Conservation (phyloP, 768 basidiomycete genomes). For the Xerocomus potaroensis region DNA sequence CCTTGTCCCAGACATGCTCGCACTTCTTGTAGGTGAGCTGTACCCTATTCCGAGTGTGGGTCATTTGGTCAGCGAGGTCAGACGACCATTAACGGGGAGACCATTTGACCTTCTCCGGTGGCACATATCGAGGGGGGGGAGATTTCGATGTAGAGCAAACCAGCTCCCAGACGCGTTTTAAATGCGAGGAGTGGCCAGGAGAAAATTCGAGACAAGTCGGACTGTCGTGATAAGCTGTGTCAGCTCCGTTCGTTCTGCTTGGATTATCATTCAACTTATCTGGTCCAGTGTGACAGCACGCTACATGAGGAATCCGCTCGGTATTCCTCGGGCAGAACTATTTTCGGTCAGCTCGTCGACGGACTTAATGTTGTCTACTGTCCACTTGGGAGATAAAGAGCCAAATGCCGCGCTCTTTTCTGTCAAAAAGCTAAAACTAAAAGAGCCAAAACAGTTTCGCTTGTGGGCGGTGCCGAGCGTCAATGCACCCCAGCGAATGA, state of each 20-base stretch:
- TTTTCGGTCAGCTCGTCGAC: slow-evolving; percentile 18
- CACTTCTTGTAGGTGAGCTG: slow-evolving; percentile 58
- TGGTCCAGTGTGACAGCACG: slow-evolving; percentile 21
- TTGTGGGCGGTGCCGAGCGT: slow-evolving; percentile 20
- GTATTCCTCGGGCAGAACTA: slow-evolving; percentile 30
- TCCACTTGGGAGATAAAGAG: slow-evolving; percentile 19
- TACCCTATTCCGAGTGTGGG: slow-evolving; percentile 42
- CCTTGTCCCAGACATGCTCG: slow-evolving; percentile 50
- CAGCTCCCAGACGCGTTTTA: slow-evolving; percentile 20
- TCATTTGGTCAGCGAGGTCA: slow-evolving; percentile 8
- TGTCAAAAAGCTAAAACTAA: slow-evolving; percentile 33
- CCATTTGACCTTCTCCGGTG: slow-evolving; percentile 60
- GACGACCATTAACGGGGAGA: slow-evolving; percentile 9
- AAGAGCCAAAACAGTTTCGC: slow-evolving; percentile 32
- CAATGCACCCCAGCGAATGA: slow-evolving; percentile 15
- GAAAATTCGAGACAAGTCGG: slow-evolving; percentile 20
- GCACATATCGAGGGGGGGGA: slow-evolving; percentile 49
- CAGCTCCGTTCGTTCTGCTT: slow-evolving; percentile 16
- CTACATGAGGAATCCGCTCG: slow-evolving; percentile 25
- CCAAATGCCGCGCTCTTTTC: slow-evolving; percentile 16
- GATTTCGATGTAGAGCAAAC: not conserved
- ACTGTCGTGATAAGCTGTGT: slow-evolving; percentile 24
- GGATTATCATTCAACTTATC: slow-evolving; percentile 20
- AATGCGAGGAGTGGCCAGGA: slow-evolving; percentile 11
- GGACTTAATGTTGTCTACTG: slow-evolving; percentile 13